Base-by-base conservation (phyloP, 495 filamentous ascomycete genomes). In the Extremus antarcticus region DNA sequence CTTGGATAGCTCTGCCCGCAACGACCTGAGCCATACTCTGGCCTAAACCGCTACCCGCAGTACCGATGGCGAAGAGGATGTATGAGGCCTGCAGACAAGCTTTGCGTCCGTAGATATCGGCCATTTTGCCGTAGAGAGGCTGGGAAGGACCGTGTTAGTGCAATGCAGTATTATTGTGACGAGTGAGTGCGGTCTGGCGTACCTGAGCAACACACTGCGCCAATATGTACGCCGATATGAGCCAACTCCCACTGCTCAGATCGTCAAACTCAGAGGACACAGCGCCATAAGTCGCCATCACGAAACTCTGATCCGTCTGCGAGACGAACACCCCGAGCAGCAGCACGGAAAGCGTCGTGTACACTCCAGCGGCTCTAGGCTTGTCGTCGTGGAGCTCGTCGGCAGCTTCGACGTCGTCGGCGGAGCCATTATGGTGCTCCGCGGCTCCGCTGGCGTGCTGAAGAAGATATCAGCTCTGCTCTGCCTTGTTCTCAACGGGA, bases 61-160 rank as follows among this genome's bases (percentile, higher is more conserved):
- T 87, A 1, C 86, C 88, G 16, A 81, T 63, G 2, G 85, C 86
- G 66, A 94, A 94, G 51, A 89, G 68, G 25, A 73, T 64, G 71
- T 91, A 91, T 3, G 79, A 79, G 60, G 82, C 87, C 1, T 92
- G 73, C 19, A 94, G 72, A 61, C 79, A 83, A 16, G 75, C 61
- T 70, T 90, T 90, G n/a, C 88, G 78, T 15, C 86, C 84, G 68
- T 91, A 92, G 46, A 92, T 90, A 67, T 92, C 86, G 54, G 78
- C 82, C 40, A 90, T 65, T 60, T 86, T 87, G 20, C 87, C 87
- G 63, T 89, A 91, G 0, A 92, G 65, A 0, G 87, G 87, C 67
- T 94, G 13, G 29, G 7, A 35, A 35, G 29, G 29, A 35, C 29
- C 4, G 29, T 13, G 13, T 35, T 35, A 35, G 13, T 4, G 13